Conservation (phyloP, 441 rosid genomes). For the Lepidium campestre region DNA sequence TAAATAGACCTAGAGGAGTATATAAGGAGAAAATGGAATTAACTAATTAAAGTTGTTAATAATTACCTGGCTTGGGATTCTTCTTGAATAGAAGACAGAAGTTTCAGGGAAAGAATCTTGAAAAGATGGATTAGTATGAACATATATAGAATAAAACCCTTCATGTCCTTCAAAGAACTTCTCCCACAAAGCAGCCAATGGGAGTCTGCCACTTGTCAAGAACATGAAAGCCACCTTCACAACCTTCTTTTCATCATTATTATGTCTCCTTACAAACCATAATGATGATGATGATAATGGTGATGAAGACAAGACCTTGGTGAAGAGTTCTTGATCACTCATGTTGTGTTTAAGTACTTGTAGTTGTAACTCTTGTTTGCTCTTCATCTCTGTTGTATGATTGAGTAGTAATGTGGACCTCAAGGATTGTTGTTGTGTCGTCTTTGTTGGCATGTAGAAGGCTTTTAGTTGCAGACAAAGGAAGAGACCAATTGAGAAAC, state of each 20-base stretch:
- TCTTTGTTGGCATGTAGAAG: slow-evolving; percentile 14
- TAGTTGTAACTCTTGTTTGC: not conserved
- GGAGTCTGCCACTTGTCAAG: slow-evolving; percentile 44
- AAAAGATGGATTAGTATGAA: slow-evolving; percentile 47
- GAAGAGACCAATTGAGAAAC: slow-evolving; percentile 37
- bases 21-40: not conserved
- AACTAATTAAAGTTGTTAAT: not conserved
- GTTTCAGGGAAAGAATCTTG: slow-evolving; percentile 23
- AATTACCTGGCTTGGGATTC: slow-evolving; percentile 52
- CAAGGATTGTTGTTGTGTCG: slow-evolving; percentile 14
- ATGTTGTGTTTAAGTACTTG: slow-evolving; percentile 30
- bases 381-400: slow-evolving; percentile 4
- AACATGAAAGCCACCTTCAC: slow-evolving; percentile 57
- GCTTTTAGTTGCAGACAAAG: slow-evolving; percentile 27
- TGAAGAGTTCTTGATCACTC: slow-evolving; percentile 40
- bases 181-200: slow-evolving; percentile 52
- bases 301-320: slow-evolving; percentile 25
- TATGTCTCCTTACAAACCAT: slow-evolving; percentile 14
- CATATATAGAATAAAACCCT: slow-evolving; percentile 47
- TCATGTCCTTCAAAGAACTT: slow-evolving; percentile 44
- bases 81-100: slow-evolving; percentile 42
- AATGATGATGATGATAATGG: slow-evolving; percentile 10
- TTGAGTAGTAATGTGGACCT: slow-evolving; percentile 14
- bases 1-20: too few relatives aligned
- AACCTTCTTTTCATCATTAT: slow-evolving; percentile 10